These are phyloP conservation scores for Amphirosellinia nigrospora DNA, from an alignment of 495 filamentous ascomycete genomes.

Conservation along the genomic window DNA sequence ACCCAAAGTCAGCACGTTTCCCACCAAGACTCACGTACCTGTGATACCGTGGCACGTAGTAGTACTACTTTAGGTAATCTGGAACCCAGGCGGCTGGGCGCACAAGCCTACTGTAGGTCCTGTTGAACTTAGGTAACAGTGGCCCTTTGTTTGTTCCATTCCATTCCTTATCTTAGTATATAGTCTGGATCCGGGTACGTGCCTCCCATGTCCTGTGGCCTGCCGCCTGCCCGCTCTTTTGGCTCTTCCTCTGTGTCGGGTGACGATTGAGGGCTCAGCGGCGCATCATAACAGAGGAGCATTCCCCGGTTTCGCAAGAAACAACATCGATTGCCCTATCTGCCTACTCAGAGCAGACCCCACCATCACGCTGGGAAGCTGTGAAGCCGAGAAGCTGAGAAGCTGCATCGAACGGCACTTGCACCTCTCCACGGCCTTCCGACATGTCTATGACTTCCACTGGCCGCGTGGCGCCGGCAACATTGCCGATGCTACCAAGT, in stretches of 20 bases:
- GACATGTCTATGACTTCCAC: constrained; percentile 45
- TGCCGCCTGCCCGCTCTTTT: not conserved
- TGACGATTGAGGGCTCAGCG: not conserved
- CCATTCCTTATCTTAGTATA: not conserved
- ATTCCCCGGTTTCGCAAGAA: not conserved
- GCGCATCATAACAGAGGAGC: not conserved
- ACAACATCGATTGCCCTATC: not conserved
- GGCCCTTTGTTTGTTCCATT: not conserved
- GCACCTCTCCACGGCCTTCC: not conserved
- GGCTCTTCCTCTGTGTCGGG: not conserved
- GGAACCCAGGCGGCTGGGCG: constrained; percentile 13
- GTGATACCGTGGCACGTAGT: too few relatives aligned
- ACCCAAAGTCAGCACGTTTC: not conserved
- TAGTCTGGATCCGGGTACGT: not conserved
- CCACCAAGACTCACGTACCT: constrained; percentile 2
- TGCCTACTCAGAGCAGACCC: not conserved
- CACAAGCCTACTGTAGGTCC: too few relatives aligned
- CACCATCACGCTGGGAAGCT: not conserved
- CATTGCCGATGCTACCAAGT: constrained; percentile 65
- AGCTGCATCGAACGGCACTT: not conserved
- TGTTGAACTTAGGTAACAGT: not conserved
- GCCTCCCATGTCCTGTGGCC: not conserved
- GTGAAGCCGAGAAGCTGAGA: too few relatives aligned
- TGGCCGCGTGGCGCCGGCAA: constrained; percentile 72
- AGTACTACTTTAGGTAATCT: not conserved